Evolutionary conservation across 176 grass and related monocot species (phyloP), one percentile per base, ranked within the genome.

Genomic region (Carex parvula): DNA sequence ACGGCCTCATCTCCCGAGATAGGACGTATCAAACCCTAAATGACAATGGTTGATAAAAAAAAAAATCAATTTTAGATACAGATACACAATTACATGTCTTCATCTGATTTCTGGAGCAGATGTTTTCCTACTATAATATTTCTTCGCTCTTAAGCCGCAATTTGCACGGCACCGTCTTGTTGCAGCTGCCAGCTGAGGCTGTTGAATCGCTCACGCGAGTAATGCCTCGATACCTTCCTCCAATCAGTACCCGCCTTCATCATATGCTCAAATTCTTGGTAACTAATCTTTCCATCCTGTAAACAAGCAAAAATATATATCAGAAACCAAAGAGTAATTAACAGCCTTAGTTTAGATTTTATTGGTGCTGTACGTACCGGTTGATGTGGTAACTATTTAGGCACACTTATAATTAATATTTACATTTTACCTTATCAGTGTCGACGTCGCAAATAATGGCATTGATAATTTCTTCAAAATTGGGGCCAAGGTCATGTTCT

Each of bases 181-280:
- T 88, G 91, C 67, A 97, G 85, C 69, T 85, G 89, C 78, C 93
- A 88, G 74, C 88, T 97, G 35, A 97, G 90, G 81, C 87, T 94
- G 58, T 94, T 97, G 69, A 97, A 97, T 75, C 88, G 80, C 54
- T 89, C 94, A 86, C 92, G 90, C 8, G 94, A 97, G 80, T 97
- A 97, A 86, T 97, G 94, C 35, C 90, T 76, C 0, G 92, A 97
- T 0, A 90, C 94, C 54, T 97, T 97, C 55, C 94, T 91, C 94
- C 94, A 97, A 67, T 94, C 92, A 70, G 94, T 97, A 46, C 94
- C 94, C 0, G 90, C 91, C 48, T 94, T 97, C 94, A 97, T 97
- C 94, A 97, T 97, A 12, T 88, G 88, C 33, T 88, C 85, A 37
- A 97, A 97, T 80, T 97, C 94, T 54, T 92, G 88, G 0, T 92